A percentile compares a stretch with the other conserved stretches of the same genome.
Evolutionary conservation across 805 yeast genomes (phyloP).

Genomic region (Vanderwaltozyma polyspora): DNA sequence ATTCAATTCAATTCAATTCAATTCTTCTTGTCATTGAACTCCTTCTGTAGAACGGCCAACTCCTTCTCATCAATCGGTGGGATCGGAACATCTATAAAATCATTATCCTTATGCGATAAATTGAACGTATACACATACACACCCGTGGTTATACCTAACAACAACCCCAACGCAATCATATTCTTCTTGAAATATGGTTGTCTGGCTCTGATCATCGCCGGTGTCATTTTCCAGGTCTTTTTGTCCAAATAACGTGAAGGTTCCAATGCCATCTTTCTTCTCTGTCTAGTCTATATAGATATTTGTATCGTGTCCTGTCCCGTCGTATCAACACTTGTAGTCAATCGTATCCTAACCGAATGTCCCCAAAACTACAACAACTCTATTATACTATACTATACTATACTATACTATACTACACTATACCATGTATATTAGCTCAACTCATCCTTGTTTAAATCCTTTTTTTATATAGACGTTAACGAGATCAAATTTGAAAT

Average conservation of each 20-base stretch:
- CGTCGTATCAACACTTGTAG: not conserved
- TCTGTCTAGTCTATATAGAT: no score
- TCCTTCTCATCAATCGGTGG: conserved; percentile 83
- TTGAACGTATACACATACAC: conserved; percentile 57
- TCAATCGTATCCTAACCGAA: not conserved
- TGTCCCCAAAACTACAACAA: no score
- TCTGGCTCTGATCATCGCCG: conserved; percentile 86
- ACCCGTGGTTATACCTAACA: conserved; percentile 56
- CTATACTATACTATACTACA: no score
- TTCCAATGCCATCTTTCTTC: conserved; percentile 14
- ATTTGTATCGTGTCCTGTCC: not conserved
- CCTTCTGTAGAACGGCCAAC: conserved; percentile 57
- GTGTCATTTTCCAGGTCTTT: conserved; percentile 75
- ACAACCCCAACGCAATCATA: conserved; percentile 45
- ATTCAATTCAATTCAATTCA: no score
- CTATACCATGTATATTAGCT: no score
- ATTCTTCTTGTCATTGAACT: no score
- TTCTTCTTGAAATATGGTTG: conserved; percentile 76
- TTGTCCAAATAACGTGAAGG: conserved; percentile 48
- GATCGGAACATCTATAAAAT: conserved; percentile 82
- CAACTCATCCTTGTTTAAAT: no score
- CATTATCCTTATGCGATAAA: conserved; percentile 55
- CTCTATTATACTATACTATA: no score
- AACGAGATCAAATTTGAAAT: no score
- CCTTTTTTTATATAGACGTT: no score